Conservation (phyloP, 2,329 filamentous ascomycete genomes). For the Aureobasidium sp. region DNA sequence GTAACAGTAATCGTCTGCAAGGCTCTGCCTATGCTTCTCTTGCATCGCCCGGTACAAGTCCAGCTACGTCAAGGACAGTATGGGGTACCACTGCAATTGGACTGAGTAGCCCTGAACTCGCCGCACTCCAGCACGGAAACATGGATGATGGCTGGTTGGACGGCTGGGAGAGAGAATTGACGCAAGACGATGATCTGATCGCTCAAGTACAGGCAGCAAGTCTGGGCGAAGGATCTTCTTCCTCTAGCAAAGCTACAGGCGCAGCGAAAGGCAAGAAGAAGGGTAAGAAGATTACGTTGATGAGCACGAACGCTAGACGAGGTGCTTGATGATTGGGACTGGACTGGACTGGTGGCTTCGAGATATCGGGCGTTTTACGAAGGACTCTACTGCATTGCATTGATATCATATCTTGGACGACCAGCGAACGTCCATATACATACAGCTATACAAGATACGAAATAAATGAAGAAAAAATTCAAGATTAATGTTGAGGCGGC, state of each 20-base stretch:
- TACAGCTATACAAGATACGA: conserved; percentile 4
- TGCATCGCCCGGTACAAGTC: conserved; percentile 73
- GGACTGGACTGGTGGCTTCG: neutral
- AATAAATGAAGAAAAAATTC: neutral
- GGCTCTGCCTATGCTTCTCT: conserved; percentile 58
- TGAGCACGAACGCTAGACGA: conserved; percentile 56
- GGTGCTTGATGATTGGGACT: conserved; percentile 36
- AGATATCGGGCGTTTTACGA: neutral
- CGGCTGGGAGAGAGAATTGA: conserved; percentile 70
- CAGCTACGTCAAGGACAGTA: conserved; percentile 67
- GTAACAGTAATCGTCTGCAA: conserved; percentile 49
- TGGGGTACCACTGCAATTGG: conserved; percentile 77
- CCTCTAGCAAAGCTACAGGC: conserved; percentile 17
- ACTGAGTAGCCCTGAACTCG: conserved; percentile 49
- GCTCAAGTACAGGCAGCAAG: conserved; percentile 38
- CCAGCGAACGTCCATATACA: conserved; percentile 1
- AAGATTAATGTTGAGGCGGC: neutral
- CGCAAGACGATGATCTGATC: conserved; percentile 53
- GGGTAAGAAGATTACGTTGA: conserved; percentile 59
- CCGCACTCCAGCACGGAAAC: conserved; percentile 34
- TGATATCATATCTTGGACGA: conserved; percentile 7
- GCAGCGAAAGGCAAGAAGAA: conserved; percentile 53
- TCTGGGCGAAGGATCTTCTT: conserved; percentile 18
- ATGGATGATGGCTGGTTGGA: conserved; percentile 78
- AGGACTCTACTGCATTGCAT: neutral